Percentiles rank a stretch among this genome's conserved stretches.
Evolutionary conservation across 208 protist genomes (phyloP).

Genomic region (Trypanosoma vivax): DNA sequence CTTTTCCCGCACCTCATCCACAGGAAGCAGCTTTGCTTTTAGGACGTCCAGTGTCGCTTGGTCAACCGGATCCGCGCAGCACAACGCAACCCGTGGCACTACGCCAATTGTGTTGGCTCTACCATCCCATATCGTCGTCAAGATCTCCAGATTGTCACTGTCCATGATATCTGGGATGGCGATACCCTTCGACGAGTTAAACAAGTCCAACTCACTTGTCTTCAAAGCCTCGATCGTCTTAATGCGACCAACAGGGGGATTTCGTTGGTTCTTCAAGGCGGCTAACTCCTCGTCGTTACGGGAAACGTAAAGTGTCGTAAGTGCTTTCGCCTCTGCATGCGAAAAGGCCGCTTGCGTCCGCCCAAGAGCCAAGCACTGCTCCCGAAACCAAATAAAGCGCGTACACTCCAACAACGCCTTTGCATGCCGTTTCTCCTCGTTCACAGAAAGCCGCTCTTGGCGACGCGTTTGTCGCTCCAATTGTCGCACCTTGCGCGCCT

Average conservation of each 20-base stretch:
- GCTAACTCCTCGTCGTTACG: conserved; percentile 58
- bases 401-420: conserved; percentile 23
- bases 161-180: conserved; percentile 39
- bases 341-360: conserved; percentile 24
- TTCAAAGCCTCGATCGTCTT: conserved; percentile 51
- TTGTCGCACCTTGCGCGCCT: conserved; percentile 66
- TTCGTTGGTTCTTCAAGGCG: conserved; percentile 38
- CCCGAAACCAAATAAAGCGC: conserved; percentile 74
- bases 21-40: conserved; percentile 22
- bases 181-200: conserved; percentile 53
- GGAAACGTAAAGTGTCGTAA: conserved; percentile 53
- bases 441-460: conserved; percentile 19
- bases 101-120: conserved; percentile 34
- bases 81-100: conserved; percentile 13
- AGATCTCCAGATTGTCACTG: conserved; percentile 52
- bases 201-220: conserved; percentile 40
- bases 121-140: conserved; percentile 76
- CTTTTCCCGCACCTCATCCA: conserved; percentile 49
- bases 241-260: conserved; percentile 58
- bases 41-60: conserved; percentile 22
- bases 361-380: conserved; percentile 55
- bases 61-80: neutral
- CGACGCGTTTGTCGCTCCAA: conserved; percentile 55
- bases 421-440: conserved; percentile 27
- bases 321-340: conserved; percentile 25